phyloP scores from a whole-genome alignment of 768 basidiomycete genomes.

The Panellus pusillus region DNA sequence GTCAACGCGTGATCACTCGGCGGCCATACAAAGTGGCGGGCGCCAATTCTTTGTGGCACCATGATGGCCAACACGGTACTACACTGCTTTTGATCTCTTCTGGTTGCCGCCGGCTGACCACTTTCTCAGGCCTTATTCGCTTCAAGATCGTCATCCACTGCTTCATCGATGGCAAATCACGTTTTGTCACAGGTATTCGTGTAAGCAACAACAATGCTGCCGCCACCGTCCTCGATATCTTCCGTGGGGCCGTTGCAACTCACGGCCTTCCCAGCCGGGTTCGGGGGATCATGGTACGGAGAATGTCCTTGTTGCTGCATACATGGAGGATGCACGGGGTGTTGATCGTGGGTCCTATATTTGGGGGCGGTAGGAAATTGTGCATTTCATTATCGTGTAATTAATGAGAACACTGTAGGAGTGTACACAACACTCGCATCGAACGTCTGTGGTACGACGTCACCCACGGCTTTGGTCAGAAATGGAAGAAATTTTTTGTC shows the following conservation, averaged over 20 bases:
- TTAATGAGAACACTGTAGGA: slow-evolving; percentile 23
- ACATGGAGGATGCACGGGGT: slow-evolving; percentile 27
- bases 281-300: slow-evolving; percentile 32
- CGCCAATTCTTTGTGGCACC: slow-evolving; percentile 37
- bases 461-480: slow-evolving; percentile 31
- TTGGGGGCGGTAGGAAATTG: slow-evolving; percentile 31
- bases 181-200: not conserved
- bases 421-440: slow-evolving; percentile 40
- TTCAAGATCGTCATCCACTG: slow-evolving; percentile 32
- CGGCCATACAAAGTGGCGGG: slow-evolving; percentile 32
- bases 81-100: slow-evolving; percentile 7
- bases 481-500: slow-evolving; percentile 39
- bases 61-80: slow-evolving; percentile 36
- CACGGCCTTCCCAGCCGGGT: no score
- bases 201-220: not conserved
- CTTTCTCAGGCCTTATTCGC: slow-evolving; percentile 22
- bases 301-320: slow-evolving; percentile 30
- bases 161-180: slow-evolving; percentile 15
- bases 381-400: not conserved
- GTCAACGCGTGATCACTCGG: slow-evolving; percentile 23
- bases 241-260: no score
- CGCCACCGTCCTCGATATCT: no score
- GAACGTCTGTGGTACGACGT: slow-evolving; percentile 40
- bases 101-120: not conserved
- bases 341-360: slow-evolving; percentile 34